Conservation (phyloP, 2,329 filamentous ascomycete genomes). For the Ceratocystis colombiana region DNA sequence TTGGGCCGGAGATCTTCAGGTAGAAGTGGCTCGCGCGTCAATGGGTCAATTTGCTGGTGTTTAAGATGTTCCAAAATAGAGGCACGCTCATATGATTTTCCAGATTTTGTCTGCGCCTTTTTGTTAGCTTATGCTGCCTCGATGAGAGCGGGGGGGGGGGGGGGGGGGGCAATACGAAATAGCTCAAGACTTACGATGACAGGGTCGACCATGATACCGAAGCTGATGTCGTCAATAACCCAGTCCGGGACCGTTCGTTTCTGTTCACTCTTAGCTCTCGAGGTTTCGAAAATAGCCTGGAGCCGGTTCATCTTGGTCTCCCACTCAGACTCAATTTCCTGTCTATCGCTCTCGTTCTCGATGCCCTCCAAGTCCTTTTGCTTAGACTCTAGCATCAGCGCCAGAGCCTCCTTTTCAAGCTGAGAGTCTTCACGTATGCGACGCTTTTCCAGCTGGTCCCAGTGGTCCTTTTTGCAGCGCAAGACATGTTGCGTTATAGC, state of each 20-base stretch:
- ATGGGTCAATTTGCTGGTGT: conserved; percentile 62
- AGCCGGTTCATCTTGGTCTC: conserved; percentile 39
- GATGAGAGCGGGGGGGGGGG: too few species aligned
- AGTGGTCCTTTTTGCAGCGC: conserved; percentile 72
- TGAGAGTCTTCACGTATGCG: conserved; percentile 46
- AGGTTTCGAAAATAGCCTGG: conserved; percentile 43
- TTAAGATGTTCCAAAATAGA: conserved; percentile 80
- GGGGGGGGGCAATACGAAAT: not conserved
- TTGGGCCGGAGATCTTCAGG: conserved; percentile 69
- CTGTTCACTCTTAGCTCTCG: conserved; percentile 38
- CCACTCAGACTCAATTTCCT: conserved; percentile 41
- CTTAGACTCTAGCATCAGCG: conserved; percentile 42
- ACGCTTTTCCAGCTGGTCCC: conserved; percentile 62
- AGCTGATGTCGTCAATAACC: conserved; percentile 65
- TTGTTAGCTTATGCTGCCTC: conserved; percentile 23
- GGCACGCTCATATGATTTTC: conserved; percentile 80
- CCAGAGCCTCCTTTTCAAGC: conserved; percentile 51
- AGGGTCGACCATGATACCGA: conserved; percentile 63
- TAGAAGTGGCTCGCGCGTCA: conserved; percentile 66
- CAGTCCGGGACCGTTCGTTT: conserved; percentile 61
- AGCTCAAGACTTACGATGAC: conserved; percentile 39
- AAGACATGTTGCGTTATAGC: conserved; percentile 66
- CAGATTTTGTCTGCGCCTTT: conserved; percentile 57
- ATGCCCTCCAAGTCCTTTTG: conserved; percentile 31
- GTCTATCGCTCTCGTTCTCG: conserved; percentile 39